Base-by-base conservation (phyloP, 139 green algal species). In the Auxenochlorella protothecoides region DNA sequence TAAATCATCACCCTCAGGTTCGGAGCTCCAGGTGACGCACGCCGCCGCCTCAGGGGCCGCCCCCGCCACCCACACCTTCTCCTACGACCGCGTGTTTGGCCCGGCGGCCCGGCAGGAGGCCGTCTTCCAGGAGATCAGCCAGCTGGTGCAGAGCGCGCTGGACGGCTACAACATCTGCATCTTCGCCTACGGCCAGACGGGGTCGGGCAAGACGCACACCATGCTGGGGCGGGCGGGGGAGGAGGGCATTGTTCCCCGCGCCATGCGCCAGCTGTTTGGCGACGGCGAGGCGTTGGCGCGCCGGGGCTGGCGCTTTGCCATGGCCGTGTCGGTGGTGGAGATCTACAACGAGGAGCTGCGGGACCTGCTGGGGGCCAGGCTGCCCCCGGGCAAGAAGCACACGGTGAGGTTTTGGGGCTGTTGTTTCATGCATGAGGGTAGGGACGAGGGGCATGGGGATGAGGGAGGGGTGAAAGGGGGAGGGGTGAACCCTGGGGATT, bases 181-280 rank as follows among this genome's bases (percentile, higher is more conserved):
- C 16, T 4, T 2, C 55, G 2, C 65, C 15, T 59, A 68, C 54
- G 14, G 15, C 44, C 91, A 97, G 83, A 97, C 93, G 3, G 89
- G 91, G 2, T 86, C 88, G 0, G 94, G 94, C 55, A 98, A 98
- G 85, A 98, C 94, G 3, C 86, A 96, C 88, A 98, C 94, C 4
- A 98, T 98, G 94, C 70, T 88, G 91, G 75, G 90, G 80, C 90
- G 63, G 78, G 80, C 54, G 61, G 72, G 44, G 11, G 56, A 81
- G 0, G 78, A 83, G 6, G 92, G 93, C 75, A 92, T 98, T 80
- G 96, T 97, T 72, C 89, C 92, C 0, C 82, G 92, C 0, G 84
- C 89, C 9, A 85, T 97, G 68, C 79, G 88, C 16, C 89, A 96
- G 72, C 64, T 82, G 56, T 82, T 82, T 72, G 53, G 68, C 11